Evolutionary conservation across 768 basidiomycete genomes (phyloP), one percentile per base, ranked within the genome.

Genomic region (Coprinopsis cinerea): DNA sequence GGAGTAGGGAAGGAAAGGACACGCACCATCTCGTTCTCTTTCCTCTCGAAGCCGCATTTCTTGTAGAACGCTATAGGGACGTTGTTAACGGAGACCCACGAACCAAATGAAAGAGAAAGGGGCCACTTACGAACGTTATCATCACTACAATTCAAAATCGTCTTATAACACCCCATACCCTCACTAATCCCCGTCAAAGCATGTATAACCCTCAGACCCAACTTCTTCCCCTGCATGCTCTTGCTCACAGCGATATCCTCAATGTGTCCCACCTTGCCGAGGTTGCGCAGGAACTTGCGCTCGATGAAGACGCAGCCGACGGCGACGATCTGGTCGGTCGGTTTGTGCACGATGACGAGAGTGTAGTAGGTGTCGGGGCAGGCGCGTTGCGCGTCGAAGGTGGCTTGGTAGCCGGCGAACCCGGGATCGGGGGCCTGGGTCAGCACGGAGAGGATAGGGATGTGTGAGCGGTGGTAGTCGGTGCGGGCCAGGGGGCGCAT

Each of bases 241-340:
- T 85, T 83, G 67, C 88, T 82, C 17, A 99, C 94, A 2, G 92
- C 94, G 54, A 99, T 96, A 64, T 99, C 96, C 68, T 99, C 96
- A 55, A 99, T 93, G 62, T 99, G 96, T 0, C 94, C 96, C 13
- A 92, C 89, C 55, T 76, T 76, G 18, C 91, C 90, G n/a, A 90
- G 71, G 1, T 79, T 82, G 34, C 93, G 78, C 36, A 93, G 70
- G 76, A 98, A 97, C 72, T 99, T 98, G 70, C 87, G 86, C 69
- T 99, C 96, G 55, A 98, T 67, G 61, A 98, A 81, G 47, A 96
- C 72, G 5, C 82, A 78, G 17, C 94, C 95, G 32, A 85, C 81
- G 18, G 75, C 94, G 39, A 94, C 85, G 62, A 99, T 83, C 56
- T 72, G 69, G 71, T 96, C 91, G 1, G 82, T 77, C 13, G 72